Evolutionary conservation across 306 rosid genomes (phyloP).

Genomic region (Cicer judaicum): DNA sequence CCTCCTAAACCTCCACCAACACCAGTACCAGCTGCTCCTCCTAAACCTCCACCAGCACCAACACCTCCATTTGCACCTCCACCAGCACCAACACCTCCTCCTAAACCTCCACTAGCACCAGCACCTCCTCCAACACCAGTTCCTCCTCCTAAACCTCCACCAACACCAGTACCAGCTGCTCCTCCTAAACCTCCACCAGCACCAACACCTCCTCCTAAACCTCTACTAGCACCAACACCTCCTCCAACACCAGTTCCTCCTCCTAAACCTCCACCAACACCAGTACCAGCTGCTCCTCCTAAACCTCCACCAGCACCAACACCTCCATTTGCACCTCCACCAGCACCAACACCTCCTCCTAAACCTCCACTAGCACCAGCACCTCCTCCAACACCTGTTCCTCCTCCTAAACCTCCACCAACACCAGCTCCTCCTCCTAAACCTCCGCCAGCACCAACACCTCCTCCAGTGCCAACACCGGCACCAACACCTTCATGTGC

Average conservation of each 20-base stretch:
- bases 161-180: neutral
- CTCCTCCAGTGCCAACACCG: neutral
- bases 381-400: neutral
- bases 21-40: neutral
- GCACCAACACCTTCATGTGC: neutral
- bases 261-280: neutral
- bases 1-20: neutral
- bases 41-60: neutral
- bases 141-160: no score
- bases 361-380: neutral
- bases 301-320: fast-evolving
- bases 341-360: neutral
- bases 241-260: neutral
- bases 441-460: no score
- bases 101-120: neutral
- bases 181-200: neutral
- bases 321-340: neutral
- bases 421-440: neutral
- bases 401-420: neutral
- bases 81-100: neutral
- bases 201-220: no score
- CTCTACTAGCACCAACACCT: neutral
- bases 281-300: neutral
- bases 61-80: neutral
- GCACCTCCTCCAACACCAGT: neutral